Percentiles rank a stretch among this genome's conserved stretches.
phyloP scores from a whole-genome alignment of 2,329 filamentous ascomycete genomes.

The Fusarium sp. region DNA sequence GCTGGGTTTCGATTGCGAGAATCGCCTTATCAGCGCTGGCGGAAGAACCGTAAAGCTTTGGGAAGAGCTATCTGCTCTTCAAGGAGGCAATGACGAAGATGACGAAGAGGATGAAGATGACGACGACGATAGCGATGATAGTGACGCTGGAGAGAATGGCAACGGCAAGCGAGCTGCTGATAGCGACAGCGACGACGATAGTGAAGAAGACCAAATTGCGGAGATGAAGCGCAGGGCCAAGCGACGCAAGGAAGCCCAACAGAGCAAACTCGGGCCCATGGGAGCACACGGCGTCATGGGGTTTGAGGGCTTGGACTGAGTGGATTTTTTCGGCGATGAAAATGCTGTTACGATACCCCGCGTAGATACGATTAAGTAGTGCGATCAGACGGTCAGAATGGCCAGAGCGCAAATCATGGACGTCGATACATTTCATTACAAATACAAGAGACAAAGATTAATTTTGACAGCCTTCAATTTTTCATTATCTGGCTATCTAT shows the following conservation, averaged over 20 bases:
- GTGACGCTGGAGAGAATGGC: constrained; percentile 55
- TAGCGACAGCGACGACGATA: constrained; percentile 59
- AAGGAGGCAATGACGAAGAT: constrained; percentile 49
- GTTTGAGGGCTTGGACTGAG: constrained; percentile 59
- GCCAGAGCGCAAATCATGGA: background rate
- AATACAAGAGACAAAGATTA: background rate
- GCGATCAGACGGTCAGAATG: background rate
- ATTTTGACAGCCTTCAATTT: constrained; percentile 13
- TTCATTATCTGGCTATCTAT: constrained; percentile 21
- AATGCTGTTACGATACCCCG: constrained; percentile 30
- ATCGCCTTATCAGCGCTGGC: constrained; percentile 89
- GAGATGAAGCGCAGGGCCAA: constrained; percentile 60
- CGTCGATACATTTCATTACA: background rate
- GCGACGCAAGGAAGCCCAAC: constrained; percentile 55
- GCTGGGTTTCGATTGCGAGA: constrained; percentile 84
- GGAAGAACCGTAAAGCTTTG: constrained; percentile 90
- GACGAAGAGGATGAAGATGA: constrained; percentile 55
- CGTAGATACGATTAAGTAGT: background rate
- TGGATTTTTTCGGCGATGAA: background rate
- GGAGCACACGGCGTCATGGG: constrained; percentile 63
- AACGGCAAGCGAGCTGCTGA: constrained; percentile 60
- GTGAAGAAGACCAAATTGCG: constrained; percentile 48
- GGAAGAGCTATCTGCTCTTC: constrained; percentile 77
- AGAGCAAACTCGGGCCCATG: constrained; percentile 58
- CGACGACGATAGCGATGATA: constrained; percentile 59